A percentile compares a stretch with the other conserved stretches of the same genome.
Conservation (phyloP, 495 filamentous ascomycete species). For the Lasiosphaeria hispida region DNA sequence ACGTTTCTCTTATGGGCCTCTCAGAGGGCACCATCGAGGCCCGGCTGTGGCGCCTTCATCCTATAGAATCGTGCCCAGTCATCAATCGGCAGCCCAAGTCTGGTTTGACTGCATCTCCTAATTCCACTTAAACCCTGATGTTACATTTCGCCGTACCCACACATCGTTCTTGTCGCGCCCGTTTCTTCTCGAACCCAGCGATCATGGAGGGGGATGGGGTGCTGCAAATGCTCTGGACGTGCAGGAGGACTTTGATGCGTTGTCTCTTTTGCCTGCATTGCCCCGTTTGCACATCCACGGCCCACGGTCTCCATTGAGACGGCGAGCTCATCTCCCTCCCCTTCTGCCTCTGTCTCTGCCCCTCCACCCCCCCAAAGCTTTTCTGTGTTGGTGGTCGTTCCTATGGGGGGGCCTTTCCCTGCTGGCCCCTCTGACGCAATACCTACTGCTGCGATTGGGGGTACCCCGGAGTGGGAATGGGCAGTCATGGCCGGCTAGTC, state of each 20-base stretch:
- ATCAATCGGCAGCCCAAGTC: conserved; percentile 36
- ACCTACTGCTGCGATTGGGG: conserved; percentile 12
- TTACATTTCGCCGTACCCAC: conserved; percentile 34
- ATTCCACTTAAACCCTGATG: conserved; percentile 26
- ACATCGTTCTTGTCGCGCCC: conserved; percentile 14
- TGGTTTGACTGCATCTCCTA: conserved; percentile 34
- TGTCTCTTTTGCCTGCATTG: conserved; percentile 29
- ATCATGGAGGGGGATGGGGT: conserved; percentile 15
- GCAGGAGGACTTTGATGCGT: conserved; percentile 36
- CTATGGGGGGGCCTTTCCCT: not conserved
- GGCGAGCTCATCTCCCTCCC: conserved; percentile 3
- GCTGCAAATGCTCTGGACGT: conserved; percentile 23
- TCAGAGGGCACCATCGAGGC: conserved; percentile 26
- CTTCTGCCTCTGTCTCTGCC: not conserved
- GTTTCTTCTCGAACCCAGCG: conserved; percentile 28
- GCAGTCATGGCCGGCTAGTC: conserved; percentile 12
- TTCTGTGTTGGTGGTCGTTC: not conserved
- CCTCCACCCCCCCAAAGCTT: not conserved
- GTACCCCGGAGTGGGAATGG: conserved; percentile 1
- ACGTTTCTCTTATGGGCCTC: conserved; percentile 26
- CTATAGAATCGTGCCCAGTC: conserved; percentile 41
- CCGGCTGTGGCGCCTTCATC: conserved; percentile 28
- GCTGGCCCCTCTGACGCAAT: conserved; percentile 23
- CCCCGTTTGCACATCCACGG: conserved; percentile 19
- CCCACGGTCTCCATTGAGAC: conserved; percentile 16